Evolutionary conservation across 345 rosid genomes (phyloP), one percentile per base, ranked within the genome.

Genomic region (Toxicodendron radicans): DNA sequence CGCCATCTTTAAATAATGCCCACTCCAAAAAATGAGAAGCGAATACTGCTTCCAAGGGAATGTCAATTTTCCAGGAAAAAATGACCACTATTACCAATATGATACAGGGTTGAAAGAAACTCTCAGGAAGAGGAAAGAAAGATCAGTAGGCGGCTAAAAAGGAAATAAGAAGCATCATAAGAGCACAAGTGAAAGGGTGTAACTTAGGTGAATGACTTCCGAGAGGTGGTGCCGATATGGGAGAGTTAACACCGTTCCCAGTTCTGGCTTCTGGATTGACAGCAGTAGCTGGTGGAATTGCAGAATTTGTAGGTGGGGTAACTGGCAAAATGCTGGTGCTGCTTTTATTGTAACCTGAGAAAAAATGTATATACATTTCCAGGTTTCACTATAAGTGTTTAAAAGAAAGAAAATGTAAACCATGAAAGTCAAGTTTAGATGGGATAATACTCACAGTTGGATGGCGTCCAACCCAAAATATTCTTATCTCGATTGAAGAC

Each of bases 401-500:
- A 57, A 8, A 0, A 2, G 21, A 1, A 20, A 9, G 43, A 58
- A 71, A 51, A 30, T 12, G 49, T 51, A 43, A 2, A 72, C 13
- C 1, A 16, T 24, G 17, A 41, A 41, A 23, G 41, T 4, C 35
- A 46, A 20, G 45, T 46, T 4, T 1, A 49, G 32, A 30, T 2
- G 41, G 30, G 48, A 38, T 35, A 0, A 33, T 63, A 82, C 97
- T 86, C 85, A 92, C 97, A 92, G 73, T 88, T 66, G 60, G 97
- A 85, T 79, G 72, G 79, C 81, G 71, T 91, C 96, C 96, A 92
- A 10, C 93, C 91, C 38, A 92, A 82, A 24, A 82, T 58, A 58
- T 84, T 81, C 74, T 82, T 88, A 78, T 91, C 94, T 1, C 90
- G 90, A 76, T 91, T 83, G 66, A 93, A 93, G 68, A 92, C 85